Conservation (phyloP, 2,329 filamentous ascomycete genomes). For the Cadophora malorum region DNA sequence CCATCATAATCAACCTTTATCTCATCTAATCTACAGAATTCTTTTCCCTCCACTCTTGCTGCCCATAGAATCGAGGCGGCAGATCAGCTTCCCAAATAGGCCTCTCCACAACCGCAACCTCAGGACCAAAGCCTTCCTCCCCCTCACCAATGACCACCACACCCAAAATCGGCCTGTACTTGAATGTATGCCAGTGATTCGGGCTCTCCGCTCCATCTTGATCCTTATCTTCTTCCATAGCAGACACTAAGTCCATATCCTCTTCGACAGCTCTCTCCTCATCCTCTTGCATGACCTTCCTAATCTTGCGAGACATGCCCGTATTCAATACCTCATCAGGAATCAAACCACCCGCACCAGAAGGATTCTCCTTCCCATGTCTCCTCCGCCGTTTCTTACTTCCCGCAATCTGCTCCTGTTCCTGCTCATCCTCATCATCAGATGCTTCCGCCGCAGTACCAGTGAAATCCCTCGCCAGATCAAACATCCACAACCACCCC, state of each 20-base stretch:
- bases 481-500: slow-evolving; percentile 91
- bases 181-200: slow-evolving; percentile 78
- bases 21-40: slow-evolving; percentile 15
- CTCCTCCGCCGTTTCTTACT: slow-evolving; percentile 38
- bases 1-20: neutral
- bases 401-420: slow-evolving; percentile 43
- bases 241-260: slow-evolving; percentile 37
- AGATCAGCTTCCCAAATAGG: slow-evolving; percentile 83
- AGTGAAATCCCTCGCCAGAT: slow-evolving; percentile 73
- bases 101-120: slow-evolving; percentile 91
- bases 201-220: slow-evolving; percentile 24
- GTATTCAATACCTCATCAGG: slow-evolving; percentile 44
- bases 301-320: slow-evolving; percentile 49
- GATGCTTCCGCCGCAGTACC: slow-evolving; percentile 43
- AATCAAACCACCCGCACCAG: slow-evolving; percentile 62
- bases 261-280: slow-evolving; percentile 49
- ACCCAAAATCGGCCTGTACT: slow-evolving; percentile 93
- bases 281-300: slow-evolving; percentile 49
- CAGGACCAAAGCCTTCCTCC: slow-evolving; percentile 53
- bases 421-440: slow-evolving; percentile 31
- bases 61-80: slow-evolving; percentile 71
- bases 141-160: slow-evolving; percentile 54
- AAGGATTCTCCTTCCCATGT: slow-evolving; percentile 47
- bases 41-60: slow-evolving; percentile 53
- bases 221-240: slow-evolving; percentile 29